A percentile compares a stretch with the other conserved stretches of the same genome.
Conservation (phyloP, 2,329 filamentous ascomycete species). For the Colletotrichum sp. region DNA sequence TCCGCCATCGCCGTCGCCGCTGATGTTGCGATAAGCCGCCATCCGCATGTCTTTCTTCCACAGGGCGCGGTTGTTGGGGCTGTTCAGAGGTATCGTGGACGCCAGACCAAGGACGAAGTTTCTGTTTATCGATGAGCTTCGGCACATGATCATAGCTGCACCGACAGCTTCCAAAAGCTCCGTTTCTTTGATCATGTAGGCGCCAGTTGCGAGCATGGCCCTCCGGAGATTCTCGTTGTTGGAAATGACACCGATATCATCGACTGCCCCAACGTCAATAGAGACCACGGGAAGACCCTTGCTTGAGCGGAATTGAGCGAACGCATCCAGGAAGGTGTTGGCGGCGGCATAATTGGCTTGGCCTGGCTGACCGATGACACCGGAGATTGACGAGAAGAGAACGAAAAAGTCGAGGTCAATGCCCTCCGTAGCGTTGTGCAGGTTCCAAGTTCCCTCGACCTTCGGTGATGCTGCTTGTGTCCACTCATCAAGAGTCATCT, state of each 20-base stretch:
- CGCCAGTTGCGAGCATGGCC: not conserved
- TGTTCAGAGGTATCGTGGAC: constrained; percentile 7
- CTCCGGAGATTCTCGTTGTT: constrained; percentile 19
- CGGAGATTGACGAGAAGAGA: constrained; percentile 37
- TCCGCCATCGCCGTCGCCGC: not conserved
- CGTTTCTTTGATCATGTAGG: constrained; percentile 18
- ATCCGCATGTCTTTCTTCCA: constrained; percentile 27
- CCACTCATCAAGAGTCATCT: constrained; percentile 44
- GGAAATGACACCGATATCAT: constrained; percentile 39
- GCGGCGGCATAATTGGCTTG: constrained; percentile 46
- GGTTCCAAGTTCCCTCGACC: constrained; percentile 45
- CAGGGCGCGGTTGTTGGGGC: constrained; percentile 15
- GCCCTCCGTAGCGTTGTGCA: constrained; percentile 31
- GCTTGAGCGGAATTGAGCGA: constrained; percentile 37
- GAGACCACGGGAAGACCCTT: constrained; percentile 39
- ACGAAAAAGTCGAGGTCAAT: constrained; percentile 40
- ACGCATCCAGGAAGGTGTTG: constrained; percentile 44
- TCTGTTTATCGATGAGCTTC: not conserved
- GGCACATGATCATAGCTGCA: not conserved
- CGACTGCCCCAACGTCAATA: constrained; percentile 43
- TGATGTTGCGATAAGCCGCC: constrained; percentile 27
- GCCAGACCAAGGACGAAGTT: constrained; percentile 23
- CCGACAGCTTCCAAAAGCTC: constrained; percentile 15
- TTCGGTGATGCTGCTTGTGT: constrained; percentile 40
- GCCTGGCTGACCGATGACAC: constrained; percentile 34